phyloP scores from a whole-genome alignment of 78 protist genomes.

The Neovahlkampfia damariscottae region DNA sequence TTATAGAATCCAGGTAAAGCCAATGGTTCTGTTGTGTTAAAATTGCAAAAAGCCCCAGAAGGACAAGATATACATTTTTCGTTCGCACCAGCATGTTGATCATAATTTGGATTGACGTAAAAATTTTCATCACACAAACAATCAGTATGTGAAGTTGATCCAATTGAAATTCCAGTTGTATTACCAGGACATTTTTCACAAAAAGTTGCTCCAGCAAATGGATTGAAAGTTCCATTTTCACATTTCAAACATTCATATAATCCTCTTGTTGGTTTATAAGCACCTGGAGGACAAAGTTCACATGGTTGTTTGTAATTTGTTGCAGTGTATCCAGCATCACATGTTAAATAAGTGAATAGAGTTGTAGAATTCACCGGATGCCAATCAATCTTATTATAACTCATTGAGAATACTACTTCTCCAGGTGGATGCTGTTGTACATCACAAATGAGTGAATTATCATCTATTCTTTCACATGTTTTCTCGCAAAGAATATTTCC shows the following conservation, averaged over 20 bases:
- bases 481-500: not conserved
- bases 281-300: not conserved
- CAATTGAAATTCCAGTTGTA: not conserved
- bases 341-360: not conserved
- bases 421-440: not conserved
- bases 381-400: not conserved
- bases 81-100: not conserved
- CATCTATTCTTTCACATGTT: not conserved
- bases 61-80: not conserved
- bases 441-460: not conserved
- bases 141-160: not conserved
- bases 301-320: not conserved
- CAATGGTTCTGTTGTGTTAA: not conserved
- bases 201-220: not conserved
- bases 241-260: not conserved
- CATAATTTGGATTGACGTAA: too few species aligned
- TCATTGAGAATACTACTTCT: not conserved
- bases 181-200: not conserved
- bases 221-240: not conserved
- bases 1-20: not conserved
- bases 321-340: not conserved
- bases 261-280: not conserved
- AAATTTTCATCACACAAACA: not conserved
- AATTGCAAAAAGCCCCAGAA: not conserved
- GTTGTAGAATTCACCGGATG: not conserved